Conservation (phyloP, 129 eudicot genomes). For the Artemisia tridentata region DNA sequence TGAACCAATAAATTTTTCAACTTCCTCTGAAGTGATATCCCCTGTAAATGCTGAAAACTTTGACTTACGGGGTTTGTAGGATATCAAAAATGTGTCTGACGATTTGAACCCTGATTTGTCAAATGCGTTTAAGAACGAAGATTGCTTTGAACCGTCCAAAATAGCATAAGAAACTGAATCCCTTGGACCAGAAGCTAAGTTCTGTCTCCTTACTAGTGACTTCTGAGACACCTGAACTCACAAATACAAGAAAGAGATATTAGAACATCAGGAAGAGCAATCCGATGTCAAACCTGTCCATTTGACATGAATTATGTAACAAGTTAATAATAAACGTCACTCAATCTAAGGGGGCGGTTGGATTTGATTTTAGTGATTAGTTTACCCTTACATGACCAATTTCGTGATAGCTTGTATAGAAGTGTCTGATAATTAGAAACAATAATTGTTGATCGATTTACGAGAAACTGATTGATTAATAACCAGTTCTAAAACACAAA, state of each 20-base stretch:
- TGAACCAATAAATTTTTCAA: constrained; percentile 61
- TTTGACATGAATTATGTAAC: not conserved
- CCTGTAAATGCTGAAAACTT: constrained; percentile 61
- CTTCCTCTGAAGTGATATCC: constrained; percentile 55
- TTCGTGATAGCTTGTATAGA: too few relatives aligned
- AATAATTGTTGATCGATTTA: too few relatives aligned
- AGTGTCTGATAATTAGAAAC: too few relatives aligned
- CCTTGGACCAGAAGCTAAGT: constrained; percentile 40
- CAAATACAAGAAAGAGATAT: not conserved
- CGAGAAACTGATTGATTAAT: too few relatives aligned
- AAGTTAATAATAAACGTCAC: not conserved
- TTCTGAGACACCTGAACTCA: constrained; percentile 68
- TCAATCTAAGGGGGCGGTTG: not conserved
- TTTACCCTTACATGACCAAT: not conserved
- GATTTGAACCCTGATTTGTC: constrained; percentile 70
- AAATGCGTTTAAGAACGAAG: constrained; percentile 48
- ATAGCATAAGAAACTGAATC: constrained; percentile 66
- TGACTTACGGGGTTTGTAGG: constrained; percentile 71
- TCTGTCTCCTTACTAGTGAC: constrained; percentile 55
- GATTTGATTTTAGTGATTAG: not conserved
- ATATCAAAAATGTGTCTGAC: constrained; percentile 54
- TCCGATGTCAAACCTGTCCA: not conserved
- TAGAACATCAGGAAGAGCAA: not conserved
- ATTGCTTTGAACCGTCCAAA: constrained; percentile 66
- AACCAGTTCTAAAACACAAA: too few relatives aligned